phyloP scores from a whole-genome alignment of 441 rosid genomes.

The Rhodomyrtus psidioides region DNA sequence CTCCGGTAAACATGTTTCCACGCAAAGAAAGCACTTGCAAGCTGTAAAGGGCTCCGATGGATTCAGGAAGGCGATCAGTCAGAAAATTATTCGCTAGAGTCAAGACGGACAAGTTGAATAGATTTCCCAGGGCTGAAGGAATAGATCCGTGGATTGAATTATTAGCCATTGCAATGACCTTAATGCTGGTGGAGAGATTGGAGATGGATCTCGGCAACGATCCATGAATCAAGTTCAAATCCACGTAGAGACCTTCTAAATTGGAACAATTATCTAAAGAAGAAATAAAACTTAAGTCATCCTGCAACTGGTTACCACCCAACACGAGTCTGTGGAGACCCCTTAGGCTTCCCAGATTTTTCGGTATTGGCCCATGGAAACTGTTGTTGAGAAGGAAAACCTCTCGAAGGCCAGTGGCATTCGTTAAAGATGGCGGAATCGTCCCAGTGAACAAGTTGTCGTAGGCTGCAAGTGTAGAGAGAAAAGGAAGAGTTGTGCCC shows the following conservation, averaged over 20 bases:
- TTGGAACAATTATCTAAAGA: neutral
- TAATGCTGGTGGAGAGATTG: neutral
- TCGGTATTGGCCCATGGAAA: neutral
- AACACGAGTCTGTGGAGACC: accelerated
- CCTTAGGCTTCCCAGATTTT: neutral
- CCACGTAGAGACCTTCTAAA: accelerated
- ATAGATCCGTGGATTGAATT: neutral
- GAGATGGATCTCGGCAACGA: neutral
- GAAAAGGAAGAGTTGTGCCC: neutral
- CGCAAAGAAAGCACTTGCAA: accelerated
- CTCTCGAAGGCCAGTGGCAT: neutral
- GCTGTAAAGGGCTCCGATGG: neutral
- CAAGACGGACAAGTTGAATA: neutral
- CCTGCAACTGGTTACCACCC: neutral
- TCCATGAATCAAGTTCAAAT: neutral
- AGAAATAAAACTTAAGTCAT: neutral
- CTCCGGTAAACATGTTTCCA: neutral
- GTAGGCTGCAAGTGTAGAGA: accelerated
- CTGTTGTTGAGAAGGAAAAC: neutral
- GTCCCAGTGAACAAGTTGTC: accelerated
- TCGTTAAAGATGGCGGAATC: neutral
- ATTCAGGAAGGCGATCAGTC: neutral
- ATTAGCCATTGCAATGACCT: neutral
- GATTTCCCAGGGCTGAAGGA: neutral
- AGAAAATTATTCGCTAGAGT: accelerated